Conservation (phyloP, 768 basidiomycete species). For the Mycena filopes region DNA sequence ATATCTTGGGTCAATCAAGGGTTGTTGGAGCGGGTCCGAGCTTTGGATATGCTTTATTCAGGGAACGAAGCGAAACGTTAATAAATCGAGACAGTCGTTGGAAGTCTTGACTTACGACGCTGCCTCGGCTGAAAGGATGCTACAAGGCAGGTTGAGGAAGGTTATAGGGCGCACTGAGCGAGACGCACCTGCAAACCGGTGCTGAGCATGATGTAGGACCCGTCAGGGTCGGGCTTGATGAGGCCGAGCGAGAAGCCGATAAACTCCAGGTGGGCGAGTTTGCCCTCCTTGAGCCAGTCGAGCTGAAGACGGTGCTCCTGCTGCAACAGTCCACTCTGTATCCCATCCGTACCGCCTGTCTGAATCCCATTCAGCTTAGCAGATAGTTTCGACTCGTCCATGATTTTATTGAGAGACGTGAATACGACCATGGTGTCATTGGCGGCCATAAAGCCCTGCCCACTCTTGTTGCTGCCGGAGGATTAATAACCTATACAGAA, state of each 20-base stretch:
- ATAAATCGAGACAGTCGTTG: no score
- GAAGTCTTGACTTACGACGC: not conserved
- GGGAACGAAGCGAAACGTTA: not conserved
- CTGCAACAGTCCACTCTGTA: not conserved
- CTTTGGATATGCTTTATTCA: conserved; percentile 1
- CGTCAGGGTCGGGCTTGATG: not conserved
- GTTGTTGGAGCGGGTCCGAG: not conserved
- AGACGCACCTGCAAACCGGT: not conserved
- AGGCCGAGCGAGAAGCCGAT: not conserved
- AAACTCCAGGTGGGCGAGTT: not conserved
- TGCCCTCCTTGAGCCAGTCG: not conserved
- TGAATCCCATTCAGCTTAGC: no score
- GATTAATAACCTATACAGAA: not conserved
- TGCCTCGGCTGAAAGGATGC: not conserved
- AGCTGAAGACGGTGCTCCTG: not conserved
- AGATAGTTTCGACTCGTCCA: no score
- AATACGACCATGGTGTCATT: not conserved
- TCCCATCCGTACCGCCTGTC: no score
- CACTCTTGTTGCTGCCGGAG: not conserved
- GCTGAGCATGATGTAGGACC: not conserved
- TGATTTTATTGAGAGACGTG: not conserved
- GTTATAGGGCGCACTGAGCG: no score
- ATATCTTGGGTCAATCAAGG: not conserved
- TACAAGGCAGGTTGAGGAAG: not conserved
- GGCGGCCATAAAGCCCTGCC: not conserved